These are phyloP conservation scores for Serendipita sp. DNA, from an alignment of 768 basidiomycete species.

Conservation along the genomic window DNA sequence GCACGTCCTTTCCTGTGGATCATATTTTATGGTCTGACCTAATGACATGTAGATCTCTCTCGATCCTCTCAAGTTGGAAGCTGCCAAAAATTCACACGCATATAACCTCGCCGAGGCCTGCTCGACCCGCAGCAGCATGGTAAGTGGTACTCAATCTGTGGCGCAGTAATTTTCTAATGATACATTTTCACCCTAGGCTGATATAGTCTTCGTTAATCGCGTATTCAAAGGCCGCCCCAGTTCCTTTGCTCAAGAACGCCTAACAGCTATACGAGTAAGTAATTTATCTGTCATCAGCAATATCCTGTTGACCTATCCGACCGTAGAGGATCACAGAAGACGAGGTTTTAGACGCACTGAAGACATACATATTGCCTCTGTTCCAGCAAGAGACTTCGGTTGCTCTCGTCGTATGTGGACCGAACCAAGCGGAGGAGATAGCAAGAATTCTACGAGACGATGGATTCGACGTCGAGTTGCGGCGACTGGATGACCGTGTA, in stretches of 20 bases:
- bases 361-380: constrained; percentile 65
- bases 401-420: constrained; percentile 70
- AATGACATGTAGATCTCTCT: constrained; percentile 43
- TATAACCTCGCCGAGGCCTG: constrained; percentile 65
- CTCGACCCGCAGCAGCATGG: constrained; percentile 71
- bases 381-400: constrained; percentile 64
- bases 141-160: constrained; percentile 23
- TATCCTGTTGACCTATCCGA: not conserved
- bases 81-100: constrained; percentile 83
- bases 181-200: not conserved
- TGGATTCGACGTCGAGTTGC: constrained; percentile 71
- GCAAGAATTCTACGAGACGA: constrained; percentile 37
- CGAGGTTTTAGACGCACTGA: constrained; percentile 53
- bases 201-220: not conserved
- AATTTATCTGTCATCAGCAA: not conserved
- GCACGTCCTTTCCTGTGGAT: constrained; percentile 26
- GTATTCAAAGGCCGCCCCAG: not conserved
- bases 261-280: not conserved
- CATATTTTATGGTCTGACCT: not conserved
- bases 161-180: not conserved
- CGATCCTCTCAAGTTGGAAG: constrained; percentile 66
- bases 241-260: not conserved
- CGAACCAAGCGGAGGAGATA: constrained; percentile 61
- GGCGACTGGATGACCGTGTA: constrained; percentile 43
- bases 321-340: constrained; percentile 51